Evolutionary conservation across 345 rosid species (phyloP).

Genomic region (Boechera divaricarpa): DNA sequence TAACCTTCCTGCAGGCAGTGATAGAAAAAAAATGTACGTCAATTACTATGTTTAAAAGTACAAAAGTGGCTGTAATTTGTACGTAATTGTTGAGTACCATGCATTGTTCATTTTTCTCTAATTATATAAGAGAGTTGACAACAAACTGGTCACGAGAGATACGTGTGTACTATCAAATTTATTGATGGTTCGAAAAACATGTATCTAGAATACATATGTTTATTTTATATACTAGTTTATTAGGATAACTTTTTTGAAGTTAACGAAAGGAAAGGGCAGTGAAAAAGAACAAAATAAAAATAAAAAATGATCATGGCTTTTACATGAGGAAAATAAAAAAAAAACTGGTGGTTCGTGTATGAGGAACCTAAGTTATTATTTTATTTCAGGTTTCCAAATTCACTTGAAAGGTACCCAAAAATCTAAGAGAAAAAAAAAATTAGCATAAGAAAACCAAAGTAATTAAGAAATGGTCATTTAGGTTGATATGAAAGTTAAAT

Average conservation of each 20-base stretch:
- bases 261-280: slow-evolving; percentile 12
- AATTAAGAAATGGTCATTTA: background rate
- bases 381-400: background rate
- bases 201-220: background rate
- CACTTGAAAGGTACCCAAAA: background rate
- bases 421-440: background rate
- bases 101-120: slow-evolving; percentile 26
- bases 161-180: slow-evolving; percentile 25
- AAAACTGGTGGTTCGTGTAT: slow-evolving; percentile 11
- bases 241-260: background rate
- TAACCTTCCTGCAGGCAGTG: slow-evolving; percentile 85
- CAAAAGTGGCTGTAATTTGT: slow-evolving; percentile 26
- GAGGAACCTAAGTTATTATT: slow-evolving; percentile 28
- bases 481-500: background rate
- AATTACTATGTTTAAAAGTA: background rate
- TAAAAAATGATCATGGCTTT: slow-evolving; percentile 8
- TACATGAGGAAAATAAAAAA: slow-evolving; percentile 1
- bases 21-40: slow-evolving; percentile 14
- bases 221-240: background rate
- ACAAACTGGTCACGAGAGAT: slow-evolving; percentile 27
- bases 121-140: slow-evolving; percentile 13
- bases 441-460: background rate
- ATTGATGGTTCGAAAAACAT: background rate
- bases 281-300: background rate
- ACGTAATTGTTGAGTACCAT: slow-evolving; percentile 30